Evolutionary conservation across 2,329 filamentous ascomycete species (phyloP).

Genomic region (Ophiostoma sp.): DNA sequence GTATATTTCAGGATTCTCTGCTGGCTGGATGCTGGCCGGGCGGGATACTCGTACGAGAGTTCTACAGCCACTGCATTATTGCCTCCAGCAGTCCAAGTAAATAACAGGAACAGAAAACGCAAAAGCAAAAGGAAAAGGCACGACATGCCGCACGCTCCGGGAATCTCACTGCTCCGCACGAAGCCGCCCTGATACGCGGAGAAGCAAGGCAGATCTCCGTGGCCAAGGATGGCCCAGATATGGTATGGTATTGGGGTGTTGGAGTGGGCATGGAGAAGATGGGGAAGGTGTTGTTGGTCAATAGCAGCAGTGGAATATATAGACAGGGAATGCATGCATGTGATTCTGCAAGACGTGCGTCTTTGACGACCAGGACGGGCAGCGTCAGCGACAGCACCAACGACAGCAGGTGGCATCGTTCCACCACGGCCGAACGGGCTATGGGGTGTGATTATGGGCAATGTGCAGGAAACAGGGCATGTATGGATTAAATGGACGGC

Average conservation of each 20-base stretch:
- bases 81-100: neutral
- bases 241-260: neutral
- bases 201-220: slow-evolving; percentile 1
- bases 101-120: neutral
- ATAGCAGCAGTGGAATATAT: neutral
- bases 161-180: neutral
- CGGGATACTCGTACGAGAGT: slow-evolving; percentile 10
- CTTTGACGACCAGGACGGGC: neutral
- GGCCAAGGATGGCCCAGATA: neutral
- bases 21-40: neutral
- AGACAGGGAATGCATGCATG: slow-evolving; percentile 4
- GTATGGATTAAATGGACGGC: neutral
- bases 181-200: neutral
- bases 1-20: neutral
- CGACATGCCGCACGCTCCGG: slow-evolving; percentile 9
- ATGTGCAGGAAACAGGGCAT: neutral
- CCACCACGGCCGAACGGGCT: slow-evolving; percentile 23
- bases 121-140: neutral
- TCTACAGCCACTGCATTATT: slow-evolving; percentile 13
- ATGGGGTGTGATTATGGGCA: neutral
- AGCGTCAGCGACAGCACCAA: neutral
- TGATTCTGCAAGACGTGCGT: neutral
- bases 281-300: neutral
- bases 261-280: neutral
- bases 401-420: slow-evolving; percentile 13